Evolutionary conservation across 2,329 filamentous ascomycete species (phyloP), one percentile per base, ranked within the genome.

Genomic region (Ceratocystis smalleyi): DNA sequence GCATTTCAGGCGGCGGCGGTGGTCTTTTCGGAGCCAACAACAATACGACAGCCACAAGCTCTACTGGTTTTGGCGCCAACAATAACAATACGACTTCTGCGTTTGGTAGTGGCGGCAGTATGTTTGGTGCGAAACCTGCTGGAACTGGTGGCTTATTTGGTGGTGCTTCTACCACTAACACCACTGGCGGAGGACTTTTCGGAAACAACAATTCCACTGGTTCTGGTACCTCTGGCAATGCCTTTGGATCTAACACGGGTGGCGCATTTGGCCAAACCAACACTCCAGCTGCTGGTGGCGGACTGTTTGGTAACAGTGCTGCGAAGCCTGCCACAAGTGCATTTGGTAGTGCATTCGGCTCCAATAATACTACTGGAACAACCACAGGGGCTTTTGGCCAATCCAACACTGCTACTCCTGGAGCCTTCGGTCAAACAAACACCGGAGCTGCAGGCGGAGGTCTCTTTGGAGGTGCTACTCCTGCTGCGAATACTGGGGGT

Each of bases 261-360:
- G 17, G 30, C 8, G 57, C 55, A 5, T 73, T 72, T 61, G 71
- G 71, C 6, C 65, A 73, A 12, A 72, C 69, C 55, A 74, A 76
- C 27, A 76, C 75, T 40, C 7, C 54, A 10, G 61, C 66, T 71
- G 75, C 69, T 67, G 65, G 65, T 17, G 70, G 71, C 35, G 69
- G 70, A 12, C 62, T 73, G n/a, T 72, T 72, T 63, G 69, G 70
- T 62, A 68, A 62, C 67, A 68, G 66, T 64, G 70, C 66, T 67
- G 69, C 70, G 65, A 68, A 71, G 67, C 65, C 71, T 64, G 62
- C 62, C 12, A 49, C 43, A 17, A 72, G 71, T 43, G 74, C 75
- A 8, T 75, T 74, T 19, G 73, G 72, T 22, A 73, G 77, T 4
- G 71, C 80, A 1, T 81, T 81, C 62, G 78, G 78, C 43, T 69